Base-by-base conservation (phyloP, 2,329 filamentous ascomycete genomes). In the Colletotrichum phormii region DNA sequence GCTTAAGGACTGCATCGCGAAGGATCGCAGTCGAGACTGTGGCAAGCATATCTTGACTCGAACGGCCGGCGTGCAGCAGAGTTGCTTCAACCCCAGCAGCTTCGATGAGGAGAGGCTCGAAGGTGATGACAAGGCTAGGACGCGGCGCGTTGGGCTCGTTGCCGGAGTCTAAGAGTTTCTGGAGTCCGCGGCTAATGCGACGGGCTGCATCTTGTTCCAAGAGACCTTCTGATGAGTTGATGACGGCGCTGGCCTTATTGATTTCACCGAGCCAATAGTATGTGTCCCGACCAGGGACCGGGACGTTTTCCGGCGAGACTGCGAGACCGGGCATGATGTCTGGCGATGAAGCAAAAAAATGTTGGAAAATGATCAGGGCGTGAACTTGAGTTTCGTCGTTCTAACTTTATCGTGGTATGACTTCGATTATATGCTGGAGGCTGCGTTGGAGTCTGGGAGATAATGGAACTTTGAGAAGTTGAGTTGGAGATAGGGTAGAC, bases 221-320 rank as follows among this genome's bases (percentile, higher is more conserved):
- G 15, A 73, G 62, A n/a, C 71, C 55, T 58, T 58, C 71, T 11
- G 66, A 57, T 9, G 71, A 58, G 35, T 73, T 73, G 62, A 73
- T 73, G 35, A 72, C 67, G 46, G 62, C 55, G 29, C 67, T 73
- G 35, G 62, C 67, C 57, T 73, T 73, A 5, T 73, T 73, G 24
- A 73, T 72, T 68, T 73, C 57, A 1, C 67, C 71, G 3, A 73
- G 57, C 71, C 71, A 72, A 42, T 67, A 73, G 15, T 12, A 72
- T 13, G 57, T 72, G 46, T 73, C 71, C 49, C 66, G 66, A 35
- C 70, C 66, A 13, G 60, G 66, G 6, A 72, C 49, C n/a, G 70
- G 66, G 42, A 70, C 55, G 35, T 72, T 54, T 5, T 61, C 66
- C 2, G 66, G 54, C 4, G 35, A 22, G 12, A 72, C 55, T 51